Conservation (phyloP, 2,329 filamentous ascomycete genomes). For the Talaromyces islandicus region DNA sequence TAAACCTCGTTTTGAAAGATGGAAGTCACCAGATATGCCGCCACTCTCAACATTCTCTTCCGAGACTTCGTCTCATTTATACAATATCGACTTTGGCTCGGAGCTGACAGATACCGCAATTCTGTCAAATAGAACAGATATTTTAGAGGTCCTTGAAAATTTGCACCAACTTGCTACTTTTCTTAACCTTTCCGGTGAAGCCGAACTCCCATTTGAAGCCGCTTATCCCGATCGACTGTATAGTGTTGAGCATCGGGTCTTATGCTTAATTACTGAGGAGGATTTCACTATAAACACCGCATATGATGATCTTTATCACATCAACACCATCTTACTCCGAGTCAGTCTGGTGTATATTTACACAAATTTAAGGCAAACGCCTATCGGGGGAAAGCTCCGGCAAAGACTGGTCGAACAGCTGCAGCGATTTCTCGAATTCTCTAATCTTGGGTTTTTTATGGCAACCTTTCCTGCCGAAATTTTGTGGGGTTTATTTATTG, state of each 20-base stretch:
- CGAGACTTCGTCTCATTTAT: background rate
- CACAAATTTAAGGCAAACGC: background rate
- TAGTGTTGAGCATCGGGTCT: background rate
- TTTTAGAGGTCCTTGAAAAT: background rate
- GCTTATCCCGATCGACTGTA: conserved; percentile 1
- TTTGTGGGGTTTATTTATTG: background rate
- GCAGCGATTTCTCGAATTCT: background rate
- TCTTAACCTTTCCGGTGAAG: background rate
- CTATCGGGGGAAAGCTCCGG: background rate
- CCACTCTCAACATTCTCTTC: background rate
- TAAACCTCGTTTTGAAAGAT: background rate
- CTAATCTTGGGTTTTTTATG: background rate
- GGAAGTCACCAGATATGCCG: background rate
- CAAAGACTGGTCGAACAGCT: background rate
- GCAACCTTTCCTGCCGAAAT: background rate
- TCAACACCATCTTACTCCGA: background rate
- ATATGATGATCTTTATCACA: background rate
- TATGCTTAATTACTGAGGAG: background rate
- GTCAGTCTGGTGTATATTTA: background rate
- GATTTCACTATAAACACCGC: background rate
- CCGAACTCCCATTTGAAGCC: background rate
- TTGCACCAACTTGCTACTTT: background rate
- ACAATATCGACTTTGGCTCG: background rate
- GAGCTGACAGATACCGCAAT: background rate
- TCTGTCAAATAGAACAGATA: background rate